Base-by-base conservation (phyloP, 225 moss, liverwort and hornwort genomes). In the Antitrichia curtipendula region DNA sequence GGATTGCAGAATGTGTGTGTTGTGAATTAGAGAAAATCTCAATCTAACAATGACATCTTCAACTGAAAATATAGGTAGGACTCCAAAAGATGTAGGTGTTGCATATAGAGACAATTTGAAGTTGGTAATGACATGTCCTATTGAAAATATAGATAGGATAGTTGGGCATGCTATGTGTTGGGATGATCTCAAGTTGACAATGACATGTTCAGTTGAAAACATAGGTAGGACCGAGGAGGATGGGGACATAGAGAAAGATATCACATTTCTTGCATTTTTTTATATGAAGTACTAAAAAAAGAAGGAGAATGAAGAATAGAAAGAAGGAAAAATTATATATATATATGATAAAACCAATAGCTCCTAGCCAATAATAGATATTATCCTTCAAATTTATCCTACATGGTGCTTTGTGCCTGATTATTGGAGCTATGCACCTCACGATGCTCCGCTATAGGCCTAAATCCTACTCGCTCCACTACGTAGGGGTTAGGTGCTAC, bases 211-310 rank as follows among this genome's bases (percentile, higher is more conserved):
- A 36, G 1, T n/a, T 66, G 12, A n/a, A n/a, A n/a, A 66, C 20
- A 68, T 13, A 68, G 13, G 13, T n/a, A n/a, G 11, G 65, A 36
- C 3, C 0, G 0, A n/a, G 0, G n/a, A n/a, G 7, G 66, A 7
- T 38, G 13, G 38, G 12, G 19, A 2, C 5, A 21, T 38, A 22
- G 66, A 66, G 7, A 66, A 66, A 2, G 12, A 66, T 38, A 22
- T 1, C 0, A 0, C 12, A 66, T 66, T 66, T 66, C 22, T 7
- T 8, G 4, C 32, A 32, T 32, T 63, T 32, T 63, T 2, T 68
- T 16, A 5, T 8, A 4, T 13, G 1, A 69, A 69, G 4, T 69
- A 41, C 0, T 15, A 27, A 8, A 25, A 23, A 49, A 50, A 50
- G 15, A 50, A 50, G 50, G 50, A 10, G 49, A 49, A 49, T 49